Base-by-base conservation (phyloP, 176 grass and related monocot genomes). In the Areca catechu region DNA sequence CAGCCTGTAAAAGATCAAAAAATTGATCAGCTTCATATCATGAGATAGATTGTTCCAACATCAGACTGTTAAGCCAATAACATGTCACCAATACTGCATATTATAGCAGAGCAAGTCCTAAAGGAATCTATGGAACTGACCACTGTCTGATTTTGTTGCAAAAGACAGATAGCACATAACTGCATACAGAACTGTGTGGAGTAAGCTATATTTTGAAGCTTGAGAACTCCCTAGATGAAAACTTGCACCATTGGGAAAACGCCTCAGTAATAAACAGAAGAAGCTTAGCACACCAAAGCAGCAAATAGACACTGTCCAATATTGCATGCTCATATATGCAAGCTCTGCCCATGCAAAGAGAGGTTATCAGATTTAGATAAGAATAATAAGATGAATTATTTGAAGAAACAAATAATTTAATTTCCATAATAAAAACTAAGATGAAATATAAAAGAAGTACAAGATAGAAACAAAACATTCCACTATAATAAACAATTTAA, bases 301-400 rank as follows among this genome's bases (percentile, higher is more conserved):
- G 66, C 84, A 69, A 24, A 76, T 55, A 22, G 86, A 92, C 30
- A 60, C 75, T 9, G 76, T 86, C 87, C 87, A 98, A 74, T 88
- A 92, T 61, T 88, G 87, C 87, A 91, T 92, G 43, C 82, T 73
- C 10, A 88, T 76, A 66, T 87, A 80, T 27, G 68, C 57, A 61
- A 85, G 54, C 65, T 92, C 93, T 98, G 66, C 37, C 30, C 56
- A 80, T 25, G 27, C 48, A 80, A 71, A 69, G 5, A 50, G 1
- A 16, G 24, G 2, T 3, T 28, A 55, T 20, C 22, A 7, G 37
- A 66, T 6, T 68, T 66, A 80, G 27, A 0, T 60, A 77, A 68
- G 34, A 37, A 37, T 37, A 12, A 37, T 37, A 37, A 37, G 9
- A 37, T 37, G 12, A 10, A 37, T 37, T 7, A 12, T 37, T 37